Conservation (phyloP, 2,329 filamentous ascomycete genomes). For the Parastagonospora nodorum region DNA sequence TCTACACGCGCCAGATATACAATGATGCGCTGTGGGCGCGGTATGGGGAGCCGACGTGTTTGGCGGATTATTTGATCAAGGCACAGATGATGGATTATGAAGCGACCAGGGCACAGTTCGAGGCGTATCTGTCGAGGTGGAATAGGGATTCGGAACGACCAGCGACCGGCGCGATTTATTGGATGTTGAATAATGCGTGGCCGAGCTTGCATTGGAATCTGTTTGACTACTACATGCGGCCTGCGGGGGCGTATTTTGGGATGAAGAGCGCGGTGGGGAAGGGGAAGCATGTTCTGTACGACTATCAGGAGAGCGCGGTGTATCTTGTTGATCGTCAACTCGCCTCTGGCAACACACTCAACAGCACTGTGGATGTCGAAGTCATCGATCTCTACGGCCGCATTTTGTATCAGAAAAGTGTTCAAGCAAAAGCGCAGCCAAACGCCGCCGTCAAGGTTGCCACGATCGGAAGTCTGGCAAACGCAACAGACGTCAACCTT, state of each 20-base stretch:
- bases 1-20: conserved; percentile 63
- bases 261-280: conserved; percentile 54
- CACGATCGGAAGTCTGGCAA: conserved; percentile 35
- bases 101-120: conserved; percentile 64
- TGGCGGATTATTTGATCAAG: conserved; percentile 65
- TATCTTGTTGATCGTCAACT: conserved; percentile 62
- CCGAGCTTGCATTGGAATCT: conserved; percentile 69
- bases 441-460: conserved; percentile 45
- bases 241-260: conserved; percentile 64
- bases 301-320: conserved; percentile 54
- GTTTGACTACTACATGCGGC: conserved; percentile 66
- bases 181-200: conserved; percentile 71
- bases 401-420: conserved; percentile 40
- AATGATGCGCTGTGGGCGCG: conserved; percentile 59
- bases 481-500: conserved; percentile 54
- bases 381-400: conserved; percentile 57
- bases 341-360: conserved; percentile 19
- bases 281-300: conserved; percentile 61
- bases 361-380: conserved; percentile 55
- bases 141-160: conserved; percentile 52
- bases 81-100: conserved; percentile 69
- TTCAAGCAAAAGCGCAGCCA: conserved; percentile 46
- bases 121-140: conserved; percentile 61
- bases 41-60: conserved; percentile 57
- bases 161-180: conserved; percentile 67